A percentile compares a stretch with the other conserved stretches of the same genome.
Evolutionary conservation across 495 filamentous ascomycete genomes (phyloP).

Genomic region (Penicillium arizonense): DNA sequence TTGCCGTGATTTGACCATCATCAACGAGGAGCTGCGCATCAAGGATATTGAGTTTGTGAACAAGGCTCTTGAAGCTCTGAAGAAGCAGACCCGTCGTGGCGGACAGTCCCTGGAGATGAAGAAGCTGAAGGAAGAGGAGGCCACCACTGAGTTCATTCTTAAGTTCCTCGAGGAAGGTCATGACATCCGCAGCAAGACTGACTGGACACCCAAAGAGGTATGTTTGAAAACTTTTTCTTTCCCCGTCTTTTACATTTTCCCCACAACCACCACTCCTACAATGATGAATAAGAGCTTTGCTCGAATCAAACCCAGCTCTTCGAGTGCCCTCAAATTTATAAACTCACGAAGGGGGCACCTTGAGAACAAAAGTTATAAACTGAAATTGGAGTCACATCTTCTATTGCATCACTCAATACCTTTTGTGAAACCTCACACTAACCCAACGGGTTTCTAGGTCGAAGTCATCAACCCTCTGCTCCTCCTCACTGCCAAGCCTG

Average conservation of each 20-base stretch:
- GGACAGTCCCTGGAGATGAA: slow-evolving; percentile 98
- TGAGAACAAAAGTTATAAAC: slow-evolving; percentile 73
- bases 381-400: slow-evolving; percentile 38
- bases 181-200: slow-evolving; percentile 85
- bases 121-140: slow-evolving; percentile 93
- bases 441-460: slow-evolving; percentile 57
- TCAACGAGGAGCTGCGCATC: slow-evolving; percentile 91
- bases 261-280: slow-evolving; percentile 10
- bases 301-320: slow-evolving; percentile 99
- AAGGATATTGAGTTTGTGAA: slow-evolving; percentile 99
- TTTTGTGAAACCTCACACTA: slow-evolving; percentile 30
- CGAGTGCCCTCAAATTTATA: slow-evolving; percentile 68
- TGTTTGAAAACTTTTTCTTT: slow-evolving; percentile 34
- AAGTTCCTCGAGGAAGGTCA: slow-evolving; percentile 80
- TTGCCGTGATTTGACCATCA: slow-evolving; percentile 89
- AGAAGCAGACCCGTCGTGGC: slow-evolving; percentile 91
- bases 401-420: slow-evolving; percentile 8
- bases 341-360: slow-evolving; percentile 66
- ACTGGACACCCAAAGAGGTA: slow-evolving; percentile 96
- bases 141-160: slow-evolving; percentile 84
- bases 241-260: slow-evolving; percentile 5
- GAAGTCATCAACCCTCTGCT: slow-evolving; percentile 96
- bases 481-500: slow-evolving; percentile 94
- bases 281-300: slow-evolving; percentile 99
- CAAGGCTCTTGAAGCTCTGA: slow-evolving; percentile 83